Conservation (phyloP, 108 stramenopile genomes). For the Nitzschia inconspicua region DNA sequence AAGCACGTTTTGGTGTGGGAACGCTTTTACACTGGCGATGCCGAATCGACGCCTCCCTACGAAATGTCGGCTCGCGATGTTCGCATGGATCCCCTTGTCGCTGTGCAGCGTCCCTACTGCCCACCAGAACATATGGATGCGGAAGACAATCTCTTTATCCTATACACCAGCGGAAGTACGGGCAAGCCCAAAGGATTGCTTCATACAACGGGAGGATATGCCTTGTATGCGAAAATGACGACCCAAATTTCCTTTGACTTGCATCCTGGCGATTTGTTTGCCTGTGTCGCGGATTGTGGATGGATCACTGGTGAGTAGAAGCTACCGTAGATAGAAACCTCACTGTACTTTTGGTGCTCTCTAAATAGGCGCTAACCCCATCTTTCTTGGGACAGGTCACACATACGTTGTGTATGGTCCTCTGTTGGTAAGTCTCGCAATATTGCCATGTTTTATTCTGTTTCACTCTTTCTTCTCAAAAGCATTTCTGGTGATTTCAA, state of each 20-base stretch:
- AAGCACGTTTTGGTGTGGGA: constrained; percentile 87
- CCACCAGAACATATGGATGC: constrained; percentile 93
- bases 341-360: constrained; percentile 39
- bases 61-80: constrained; percentile 72
- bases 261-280: constrained; percentile 85
- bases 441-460: no score
- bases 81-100: constrained; percentile 80
- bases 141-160: constrained; percentile 93
- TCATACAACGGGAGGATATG: constrained; percentile 95
- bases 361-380: background rate
- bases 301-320: constrained; percentile 99
- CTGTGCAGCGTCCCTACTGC: constrained; percentile 90
- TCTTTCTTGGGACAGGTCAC: background rate
- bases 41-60: constrained; percentile 31
- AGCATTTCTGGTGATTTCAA: no score
- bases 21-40: constrained; percentile 49
- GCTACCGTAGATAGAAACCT: constrained; percentile 77
- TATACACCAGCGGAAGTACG: constrained; percentile 97
- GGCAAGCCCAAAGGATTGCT: constrained; percentile 93
- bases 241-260: constrained; percentile 81
- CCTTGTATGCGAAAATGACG: constrained; percentile 87
- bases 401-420: constrained; percentile 69
- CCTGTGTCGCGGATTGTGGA: constrained; percentile 95
- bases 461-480: no score
- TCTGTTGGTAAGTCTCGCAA: no score